Percentiles rank a stretch among this genome's conserved stretches.
phyloP scores from a whole-genome alignment of 768 basidiomycete genomes.

The Guyanaporus albipodus region DNA sequence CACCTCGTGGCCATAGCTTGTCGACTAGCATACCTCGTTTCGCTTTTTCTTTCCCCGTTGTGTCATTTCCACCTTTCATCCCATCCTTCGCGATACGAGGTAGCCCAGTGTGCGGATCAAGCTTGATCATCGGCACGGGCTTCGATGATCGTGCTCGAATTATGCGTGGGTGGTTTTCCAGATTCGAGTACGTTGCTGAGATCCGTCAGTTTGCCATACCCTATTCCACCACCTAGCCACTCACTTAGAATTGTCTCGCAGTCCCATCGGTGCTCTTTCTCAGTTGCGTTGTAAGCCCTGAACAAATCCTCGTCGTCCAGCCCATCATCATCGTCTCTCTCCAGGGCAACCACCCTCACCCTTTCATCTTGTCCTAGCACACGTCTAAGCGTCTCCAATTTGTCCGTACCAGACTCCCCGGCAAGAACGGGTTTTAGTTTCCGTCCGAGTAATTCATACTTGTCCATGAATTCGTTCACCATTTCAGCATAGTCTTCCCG shows the following conservation, averaged over 20 bases:
- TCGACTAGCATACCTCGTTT: slow-evolving; percentile 22
- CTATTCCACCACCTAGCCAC: slow-evolving; percentile 25
- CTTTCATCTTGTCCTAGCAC: slow-evolving; percentile 71
- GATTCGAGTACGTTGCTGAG: slow-evolving; percentile 90
- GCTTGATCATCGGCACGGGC: slow-evolving; percentile 56
- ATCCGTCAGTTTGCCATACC: slow-evolving; percentile 8
- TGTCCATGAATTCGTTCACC: slow-evolving; percentile 90
- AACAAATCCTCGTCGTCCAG: slow-evolving; percentile 43
- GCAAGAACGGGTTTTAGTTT: slow-evolving; percentile 75
- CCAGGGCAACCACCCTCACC: slow-evolving; percentile 41
- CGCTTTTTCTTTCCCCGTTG: slow-evolving; percentile 20
- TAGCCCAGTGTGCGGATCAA: slow-evolving; percentile 77
- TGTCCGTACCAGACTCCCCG: slow-evolving; percentile 70
- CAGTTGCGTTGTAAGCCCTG: slow-evolving; percentile 34
- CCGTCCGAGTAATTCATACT: slow-evolving; percentile 87
- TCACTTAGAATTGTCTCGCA: slow-evolving; percentile 92
- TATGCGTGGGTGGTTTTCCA: slow-evolving; percentile 93
- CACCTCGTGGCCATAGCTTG: background rate
- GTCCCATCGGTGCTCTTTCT: slow-evolving; percentile 85
- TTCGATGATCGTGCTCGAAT: slow-evolving; percentile 63
- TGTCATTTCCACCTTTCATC: slow-evolving; percentile 8
- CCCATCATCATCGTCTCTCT: slow-evolving; percentile 45
- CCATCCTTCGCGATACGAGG: slow-evolving; percentile 47
- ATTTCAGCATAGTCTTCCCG: slow-evolving; percentile 87
- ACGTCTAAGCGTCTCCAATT: slow-evolving; percentile 74